Conservation (phyloP, 257 asterid genomes). For the Primulina huaijiensis region DNA sequence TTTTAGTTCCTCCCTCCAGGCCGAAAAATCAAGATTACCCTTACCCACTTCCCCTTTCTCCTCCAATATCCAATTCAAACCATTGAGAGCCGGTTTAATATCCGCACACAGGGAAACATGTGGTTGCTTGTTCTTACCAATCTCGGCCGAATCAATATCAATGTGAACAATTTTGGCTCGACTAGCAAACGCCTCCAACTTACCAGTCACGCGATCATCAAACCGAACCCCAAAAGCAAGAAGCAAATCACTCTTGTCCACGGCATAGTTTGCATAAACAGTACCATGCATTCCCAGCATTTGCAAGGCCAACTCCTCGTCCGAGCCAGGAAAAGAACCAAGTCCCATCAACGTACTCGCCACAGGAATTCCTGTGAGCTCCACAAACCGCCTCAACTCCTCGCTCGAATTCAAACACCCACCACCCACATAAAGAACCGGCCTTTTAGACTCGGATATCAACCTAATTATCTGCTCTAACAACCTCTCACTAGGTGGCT, state of each 20-base stretch:
- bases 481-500: constrained; percentile 36
- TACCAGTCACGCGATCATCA: constrained; percentile 84
- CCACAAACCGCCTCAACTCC: constrained; percentile 63
- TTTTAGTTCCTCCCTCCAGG: constrained; percentile 68
- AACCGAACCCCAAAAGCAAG: constrained; percentile 88
- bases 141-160: constrained; percentile 79
- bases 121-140: constrained; percentile 79
- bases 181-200: constrained; percentile 77
- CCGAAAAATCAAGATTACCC: constrained; percentile 42
- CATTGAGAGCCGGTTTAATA: constrained; percentile 49
- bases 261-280: constrained; percentile 68
- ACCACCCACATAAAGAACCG: constrained; percentile 80
- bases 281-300: constrained; percentile 98
- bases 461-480: constrained; percentile 60
- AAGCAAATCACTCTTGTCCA: constrained; percentile 71
- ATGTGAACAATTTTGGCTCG: constrained; percentile 84
- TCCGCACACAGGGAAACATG: constrained; percentile 75
- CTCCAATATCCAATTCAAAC: constrained; percentile 54
- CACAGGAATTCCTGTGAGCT: constrained; percentile 71
- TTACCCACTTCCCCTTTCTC: constrained; percentile 23
- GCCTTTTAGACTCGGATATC: constrained; percentile 58
- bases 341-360: constrained; percentile 82
- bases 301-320: constrained; percentile 54
- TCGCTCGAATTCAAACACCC: constrained; percentile 74
- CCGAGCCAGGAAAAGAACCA: constrained; percentile 64